These are phyloP conservation scores for Scheffersomyces stambukii DNA, from an alignment of 1,139 yeast genomes.

Conservation along the genomic window DNA sequence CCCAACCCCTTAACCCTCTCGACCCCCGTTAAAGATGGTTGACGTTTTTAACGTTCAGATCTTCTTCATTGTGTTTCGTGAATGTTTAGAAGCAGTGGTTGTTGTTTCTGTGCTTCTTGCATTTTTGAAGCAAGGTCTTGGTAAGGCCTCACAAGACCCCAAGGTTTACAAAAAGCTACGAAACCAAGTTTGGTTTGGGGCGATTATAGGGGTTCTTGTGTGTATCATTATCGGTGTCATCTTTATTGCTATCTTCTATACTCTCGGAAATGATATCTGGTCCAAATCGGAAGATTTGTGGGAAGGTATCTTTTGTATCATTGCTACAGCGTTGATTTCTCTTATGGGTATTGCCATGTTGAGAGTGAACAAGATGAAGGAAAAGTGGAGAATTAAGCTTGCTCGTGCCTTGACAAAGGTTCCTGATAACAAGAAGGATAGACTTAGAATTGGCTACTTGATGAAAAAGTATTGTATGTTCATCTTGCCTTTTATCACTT, in stretches of 20 bases:
- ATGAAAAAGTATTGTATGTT: conserved; percentile 67
- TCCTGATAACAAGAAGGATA: conserved; percentile 23
- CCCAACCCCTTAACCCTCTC: background rate
- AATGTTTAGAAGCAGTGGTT: conserved; percentile 79
- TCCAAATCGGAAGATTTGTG: conserved; percentile 77
- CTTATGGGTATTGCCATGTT: conserved; percentile 87
- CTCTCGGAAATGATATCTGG: conserved; percentile 77
- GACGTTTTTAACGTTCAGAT: conserved; percentile 48
- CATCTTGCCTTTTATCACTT: conserved; percentile 71
- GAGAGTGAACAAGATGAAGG: conserved; percentile 80
- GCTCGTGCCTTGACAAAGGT: conserved; percentile 60
- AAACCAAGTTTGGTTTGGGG: conserved; percentile 75
- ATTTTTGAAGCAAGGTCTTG: conserved; percentile 77
- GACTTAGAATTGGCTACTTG: conserved; percentile 29
- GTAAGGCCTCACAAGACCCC: conserved; percentile 41
- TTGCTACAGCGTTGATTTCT: conserved; percentile 77
- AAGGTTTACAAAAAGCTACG: conserved; percentile 54
- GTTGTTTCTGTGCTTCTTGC: conserved; percentile 83
- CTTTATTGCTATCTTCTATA: conserved; percentile 76
- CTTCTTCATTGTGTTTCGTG: conserved; percentile 83
- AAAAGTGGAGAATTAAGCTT: conserved; percentile 82
- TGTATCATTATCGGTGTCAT: conserved; percentile 75
- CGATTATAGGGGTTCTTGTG: conserved; percentile 58
- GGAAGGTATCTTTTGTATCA: conserved; percentile 78
- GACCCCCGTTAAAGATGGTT: conserved; percentile 18